Evolutionary conservation across 2,329 filamentous ascomycete genomes (phyloP).

Genomic region (Aspergillus pseudonomiae): DNA sequence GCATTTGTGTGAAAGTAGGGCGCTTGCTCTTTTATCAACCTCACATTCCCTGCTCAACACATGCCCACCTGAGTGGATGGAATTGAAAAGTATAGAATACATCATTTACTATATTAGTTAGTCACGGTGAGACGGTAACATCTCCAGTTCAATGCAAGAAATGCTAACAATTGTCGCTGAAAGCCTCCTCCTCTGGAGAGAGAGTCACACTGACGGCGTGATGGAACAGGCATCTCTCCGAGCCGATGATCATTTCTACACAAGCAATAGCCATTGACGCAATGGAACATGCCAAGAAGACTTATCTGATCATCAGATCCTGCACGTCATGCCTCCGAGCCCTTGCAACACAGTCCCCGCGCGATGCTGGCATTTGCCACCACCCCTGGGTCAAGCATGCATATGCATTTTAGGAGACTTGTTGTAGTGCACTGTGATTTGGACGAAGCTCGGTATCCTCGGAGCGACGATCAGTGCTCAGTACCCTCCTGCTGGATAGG

Average conservation of each 20-base stretch:
- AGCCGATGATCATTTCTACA: background rate
- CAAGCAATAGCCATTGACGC: background rate
- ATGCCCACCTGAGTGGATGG: accelerated
- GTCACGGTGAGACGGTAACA: background rate
- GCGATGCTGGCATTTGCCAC: background rate
- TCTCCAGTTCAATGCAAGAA: background rate
- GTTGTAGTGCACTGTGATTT: too few species aligned
- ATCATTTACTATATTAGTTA: too few species aligned
- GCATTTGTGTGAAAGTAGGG: too few species aligned
- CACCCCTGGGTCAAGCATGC: background rate
- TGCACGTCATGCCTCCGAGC: background rate
- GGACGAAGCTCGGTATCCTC: too few species aligned
- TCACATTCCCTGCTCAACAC: too few species aligned
- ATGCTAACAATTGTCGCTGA: background rate
- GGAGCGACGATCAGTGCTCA: background rate
- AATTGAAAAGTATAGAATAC: too few species aligned
- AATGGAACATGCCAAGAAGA: background rate
- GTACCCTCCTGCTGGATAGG: background rate
- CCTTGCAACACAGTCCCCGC: background rate
- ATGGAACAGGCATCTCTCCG: background rate
- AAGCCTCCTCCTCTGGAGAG: background rate
- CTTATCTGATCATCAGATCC: background rate
- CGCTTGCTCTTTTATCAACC: too few species aligned
- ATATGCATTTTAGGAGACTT: background rate
- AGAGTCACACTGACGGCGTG: background rate